phyloP scores from a whole-genome alignment of 2,329 filamentous ascomycete genomes.

The Apiospora phragmitis region DNA sequence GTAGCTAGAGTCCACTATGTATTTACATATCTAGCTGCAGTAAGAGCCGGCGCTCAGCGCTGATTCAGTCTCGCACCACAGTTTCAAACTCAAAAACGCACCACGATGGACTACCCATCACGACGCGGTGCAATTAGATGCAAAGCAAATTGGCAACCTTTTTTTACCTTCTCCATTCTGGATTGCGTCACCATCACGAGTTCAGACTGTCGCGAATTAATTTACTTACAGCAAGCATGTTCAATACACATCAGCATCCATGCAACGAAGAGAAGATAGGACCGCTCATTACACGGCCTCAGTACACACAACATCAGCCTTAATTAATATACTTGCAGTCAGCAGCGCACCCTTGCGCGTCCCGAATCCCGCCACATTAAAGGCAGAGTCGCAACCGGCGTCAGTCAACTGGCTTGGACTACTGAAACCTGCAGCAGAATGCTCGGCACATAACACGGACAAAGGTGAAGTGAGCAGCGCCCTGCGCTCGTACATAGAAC shows the following conservation, averaged over 20 bases:
- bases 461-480: not conserved
- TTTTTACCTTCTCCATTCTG: not conserved
- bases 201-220: not conserved
- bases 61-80: conserved; percentile 1
- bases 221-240: not conserved
- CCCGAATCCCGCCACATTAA: not conserved
- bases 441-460: not conserved
- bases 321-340: not conserved
- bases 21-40: not conserved
- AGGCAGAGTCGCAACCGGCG: not conserved
- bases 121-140: not conserved
- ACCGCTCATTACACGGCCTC: not conserved
- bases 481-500: not conserved
- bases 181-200: conserved; percentile 4
- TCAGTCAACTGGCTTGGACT: not conserved
- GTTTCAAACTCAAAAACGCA: conserved; percentile 8
- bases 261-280: not conserved
- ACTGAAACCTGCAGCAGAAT: conserved; percentile 2
- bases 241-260: not conserved
- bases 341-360: not conserved
- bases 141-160: conserved; percentile 1
- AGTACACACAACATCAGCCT: not conserved
- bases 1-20: no score
- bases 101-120: not conserved
- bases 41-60: not conserved